Evolutionary conservation across 169 alveolate species (phyloP).

Genomic region (Babesia ovata): DNA sequence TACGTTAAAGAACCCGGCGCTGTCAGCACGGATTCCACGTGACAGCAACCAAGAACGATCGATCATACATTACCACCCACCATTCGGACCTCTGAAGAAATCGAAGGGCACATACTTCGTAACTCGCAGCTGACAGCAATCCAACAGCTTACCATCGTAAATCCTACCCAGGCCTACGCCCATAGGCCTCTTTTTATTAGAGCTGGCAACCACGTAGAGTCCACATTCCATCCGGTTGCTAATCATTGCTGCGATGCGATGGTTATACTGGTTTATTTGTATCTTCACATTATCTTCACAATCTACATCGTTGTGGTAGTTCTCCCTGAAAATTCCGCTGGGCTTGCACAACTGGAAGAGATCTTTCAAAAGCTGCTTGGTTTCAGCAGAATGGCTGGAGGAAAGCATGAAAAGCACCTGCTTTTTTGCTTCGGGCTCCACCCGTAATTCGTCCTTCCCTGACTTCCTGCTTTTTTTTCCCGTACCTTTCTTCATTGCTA

Average conservation of each 20-base stretch:
- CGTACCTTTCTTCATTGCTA: neutral
- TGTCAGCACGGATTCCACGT: too few species aligned
- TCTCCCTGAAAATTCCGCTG: slow-evolving; percentile 31
- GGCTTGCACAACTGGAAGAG: slow-evolving; percentile 43
- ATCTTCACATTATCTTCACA: slow-evolving; percentile 22
- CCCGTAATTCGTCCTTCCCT: slow-evolving; percentile 14
- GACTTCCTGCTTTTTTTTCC: slow-evolving; percentile 12
- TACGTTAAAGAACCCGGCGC: too few species aligned
- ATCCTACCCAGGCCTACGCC: slow-evolving; percentile 58
- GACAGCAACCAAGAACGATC: neutral
- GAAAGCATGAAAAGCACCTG: slow-evolving; percentile 58
- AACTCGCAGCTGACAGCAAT: slow-evolving; percentile 43
- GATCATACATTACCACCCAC: neutral
- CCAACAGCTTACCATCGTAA: slow-evolving; percentile 50
- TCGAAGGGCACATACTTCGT: slow-evolving; percentile 43
- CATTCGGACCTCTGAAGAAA: slow-evolving; percentile 40
- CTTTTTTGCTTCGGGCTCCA: slow-evolving; percentile 59
- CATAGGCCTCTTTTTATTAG: slow-evolving; percentile 65
- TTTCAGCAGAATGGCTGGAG: slow-evolving; percentile 26
- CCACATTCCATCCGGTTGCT: slow-evolving; percentile 56
- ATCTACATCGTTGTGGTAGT: slow-evolving; percentile 31
- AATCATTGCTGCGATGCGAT: slow-evolving; percentile 37
- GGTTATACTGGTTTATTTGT: slow-evolving; percentile 35
- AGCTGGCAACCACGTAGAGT: slow-evolving; percentile 57
- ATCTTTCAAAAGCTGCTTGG: slow-evolving; percentile 54